Base-by-base conservation (phyloP, 768 basidiomycete species). In the Lactifluus hygrophoroides region DNA sequence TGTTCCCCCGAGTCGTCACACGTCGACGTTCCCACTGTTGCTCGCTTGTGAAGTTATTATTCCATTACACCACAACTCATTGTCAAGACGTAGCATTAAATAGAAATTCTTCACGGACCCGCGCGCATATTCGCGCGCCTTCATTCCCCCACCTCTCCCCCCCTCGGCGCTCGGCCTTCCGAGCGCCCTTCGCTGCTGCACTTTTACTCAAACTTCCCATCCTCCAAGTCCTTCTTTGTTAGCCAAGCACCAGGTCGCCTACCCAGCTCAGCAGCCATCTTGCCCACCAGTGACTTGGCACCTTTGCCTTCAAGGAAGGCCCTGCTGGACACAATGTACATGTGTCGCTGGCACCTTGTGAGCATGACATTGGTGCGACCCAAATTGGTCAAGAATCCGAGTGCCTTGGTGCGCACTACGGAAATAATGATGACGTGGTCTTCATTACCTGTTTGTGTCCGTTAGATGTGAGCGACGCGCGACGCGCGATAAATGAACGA, bases 311-410 rank as follows among this genome's bases (percentile, higher is more conserved):
- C 63, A 40, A 92, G 72, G 66, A 91, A 92, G 17, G 72, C 72
- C 62, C 74, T 73, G 64, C 76, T 87, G 21, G 84, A 76, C 51
- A 85, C 74, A 64, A 93, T 85, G 57, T 83, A 82, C 88, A 92
- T 91, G 30, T 83, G 85, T 50, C 72, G 75, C 68, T 86, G 85
- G 76, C 85, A 90, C 37, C 90, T 80, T 47, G 83, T 85, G 8
- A 92, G 82, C 88, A 93, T 90, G 57, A 93, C 90, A 83, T 93
- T 92, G 53, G 86, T 85, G 17, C 90, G 77, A 28, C 85, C 77
- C 10, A 76, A 63, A 65, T 83, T 83, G 14, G 70, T 66, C 34
- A 93, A 73, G 63, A 93, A 93, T 5, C 90, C 90, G 47, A 85
- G 72, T 3, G 74, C 77, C 34, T 70, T 71, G 0, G 86, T 77